These are phyloP conservation scores for Penicillium sp. DNA, from an alignment of 2,329 filamentous ascomycete species.

Conservation along the genomic window DNA sequence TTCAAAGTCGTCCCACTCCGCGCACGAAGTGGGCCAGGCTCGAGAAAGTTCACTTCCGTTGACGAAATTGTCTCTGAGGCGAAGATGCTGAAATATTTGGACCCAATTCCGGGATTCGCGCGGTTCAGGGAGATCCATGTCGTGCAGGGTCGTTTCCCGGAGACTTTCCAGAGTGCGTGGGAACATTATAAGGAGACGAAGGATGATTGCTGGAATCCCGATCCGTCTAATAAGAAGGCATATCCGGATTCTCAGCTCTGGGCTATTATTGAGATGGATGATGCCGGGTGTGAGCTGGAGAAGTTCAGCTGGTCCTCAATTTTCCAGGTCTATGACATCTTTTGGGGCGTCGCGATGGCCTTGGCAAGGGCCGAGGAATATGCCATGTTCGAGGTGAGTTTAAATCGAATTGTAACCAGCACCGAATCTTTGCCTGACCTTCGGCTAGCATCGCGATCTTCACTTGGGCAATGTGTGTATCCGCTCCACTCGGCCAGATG, in stretches of 20 bases:
- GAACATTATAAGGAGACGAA: conserved; percentile 42
- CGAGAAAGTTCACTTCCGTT: conserved; percentile 47
- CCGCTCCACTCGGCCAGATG: conserved; percentile 35
- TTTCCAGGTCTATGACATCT: conserved; percentile 62
- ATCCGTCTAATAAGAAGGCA: conserved; percentile 55
- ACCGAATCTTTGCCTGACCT: conserved; percentile 10
- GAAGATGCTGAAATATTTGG: conserved; percentile 59
- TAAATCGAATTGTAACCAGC: not conserved
- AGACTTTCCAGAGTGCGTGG: conserved; percentile 52
- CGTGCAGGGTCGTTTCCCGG: conserved; percentile 57
- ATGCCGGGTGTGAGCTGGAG: conserved; percentile 62
- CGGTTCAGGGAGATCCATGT: conserved; percentile 62
- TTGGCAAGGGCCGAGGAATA: conserved; percentile 63
- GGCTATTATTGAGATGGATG: conserved; percentile 67
- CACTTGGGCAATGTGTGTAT: conserved; percentile 69
- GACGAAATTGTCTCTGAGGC: conserved; percentile 54
- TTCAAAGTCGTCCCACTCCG: conserved; percentile 53
- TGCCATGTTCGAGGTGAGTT: conserved; percentile 57
- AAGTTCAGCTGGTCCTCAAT: conserved; percentile 44
- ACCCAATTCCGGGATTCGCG: conserved; percentile 63
- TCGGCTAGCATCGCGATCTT: conserved; percentile 59
- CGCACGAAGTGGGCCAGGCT: conserved; percentile 42
- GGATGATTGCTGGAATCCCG: conserved; percentile 55
- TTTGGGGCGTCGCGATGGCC: conserved; percentile 66
- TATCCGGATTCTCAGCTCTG: conserved; percentile 61